These are phyloP conservation scores for Boletus rufocinnamomeus DNA, from an alignment of 768 basidiomycete genomes.

Conservation along the genomic window DNA sequence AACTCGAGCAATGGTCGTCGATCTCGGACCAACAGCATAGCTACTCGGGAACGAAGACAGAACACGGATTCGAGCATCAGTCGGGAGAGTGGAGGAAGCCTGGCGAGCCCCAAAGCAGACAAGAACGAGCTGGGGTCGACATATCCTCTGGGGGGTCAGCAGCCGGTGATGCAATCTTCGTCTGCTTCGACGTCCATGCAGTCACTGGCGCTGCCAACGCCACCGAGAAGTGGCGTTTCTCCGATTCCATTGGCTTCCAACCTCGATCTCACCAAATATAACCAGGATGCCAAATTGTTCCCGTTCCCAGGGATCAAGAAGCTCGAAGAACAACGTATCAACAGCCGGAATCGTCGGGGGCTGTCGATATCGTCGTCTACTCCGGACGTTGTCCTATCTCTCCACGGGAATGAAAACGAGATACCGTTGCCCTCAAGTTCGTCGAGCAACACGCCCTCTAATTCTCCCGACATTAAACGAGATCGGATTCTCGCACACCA, in stretches of 20 bases:
- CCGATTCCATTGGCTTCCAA: slow-evolving; percentile 78
- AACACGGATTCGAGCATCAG: slow-evolving; percentile 73
- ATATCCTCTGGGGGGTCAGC: slow-evolving; percentile 50
- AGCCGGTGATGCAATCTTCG: slow-evolving; percentile 58
- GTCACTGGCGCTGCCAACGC: slow-evolving; percentile 57
- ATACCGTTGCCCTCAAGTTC: slow-evolving; percentile 47
- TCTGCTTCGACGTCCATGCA: slow-evolving; percentile 66
- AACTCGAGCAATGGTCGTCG: slow-evolving; percentile 70
- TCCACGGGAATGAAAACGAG: slow-evolving; percentile 47
- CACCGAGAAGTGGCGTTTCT: slow-evolving; percentile 61
- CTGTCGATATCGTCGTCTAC: slow-evolving; percentile 50
- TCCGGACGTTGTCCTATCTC: slow-evolving; percentile 48
- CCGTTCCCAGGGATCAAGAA: slow-evolving; percentile 88
- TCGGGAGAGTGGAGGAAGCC: slow-evolving; percentile 74
- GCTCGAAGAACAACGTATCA: slow-evolving; percentile 67
- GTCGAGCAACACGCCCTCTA: slow-evolving; percentile 50
- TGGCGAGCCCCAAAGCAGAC: slow-evolving; percentile 62
- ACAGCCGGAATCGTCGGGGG: slow-evolving; percentile 55
- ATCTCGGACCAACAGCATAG: slow-evolving; percentile 77
- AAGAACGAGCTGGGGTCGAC: slow-evolving; percentile 43
- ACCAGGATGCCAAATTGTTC: slow-evolving; percentile 69
- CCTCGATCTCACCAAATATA: slow-evolving; percentile 72
- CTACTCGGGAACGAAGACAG: slow-evolving; percentile 63
- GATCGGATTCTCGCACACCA: slow-evolving; percentile 70
- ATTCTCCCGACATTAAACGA: slow-evolving; percentile 51